A percentile compares a stretch with the other conserved stretches of the same genome.
Conservation (phyloP, 495 filamentous ascomycete species). For the Penicillium tannophilum region DNA sequence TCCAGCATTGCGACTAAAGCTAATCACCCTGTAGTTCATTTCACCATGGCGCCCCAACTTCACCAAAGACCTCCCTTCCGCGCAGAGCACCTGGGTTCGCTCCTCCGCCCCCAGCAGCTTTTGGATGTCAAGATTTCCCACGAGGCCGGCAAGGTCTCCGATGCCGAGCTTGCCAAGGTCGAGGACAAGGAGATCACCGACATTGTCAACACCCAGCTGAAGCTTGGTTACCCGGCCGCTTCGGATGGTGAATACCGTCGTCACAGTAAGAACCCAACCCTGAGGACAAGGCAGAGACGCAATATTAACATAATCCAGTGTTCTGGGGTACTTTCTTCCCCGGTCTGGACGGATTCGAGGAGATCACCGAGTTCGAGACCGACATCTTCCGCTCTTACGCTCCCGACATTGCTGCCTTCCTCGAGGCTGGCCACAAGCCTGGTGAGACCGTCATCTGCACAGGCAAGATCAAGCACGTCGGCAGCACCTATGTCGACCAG, state of each 20-base stretch:
- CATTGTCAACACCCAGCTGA: constrained; percentile 64
- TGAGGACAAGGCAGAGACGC: neutral
- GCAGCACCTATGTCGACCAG: constrained; percentile 63
- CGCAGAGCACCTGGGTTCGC: constrained; percentile 82
- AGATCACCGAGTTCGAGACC: constrained; percentile 57
- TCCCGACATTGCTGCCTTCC: constrained; percentile 77
- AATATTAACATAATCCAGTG: constrained; percentile 35
- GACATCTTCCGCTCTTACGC: constrained; percentile 74
- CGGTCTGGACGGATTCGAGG: constrained; percentile 69
- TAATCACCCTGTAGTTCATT: neutral
- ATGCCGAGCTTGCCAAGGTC: constrained; percentile 44
- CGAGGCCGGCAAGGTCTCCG: constrained; percentile 49
- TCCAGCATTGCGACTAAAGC: neutral
- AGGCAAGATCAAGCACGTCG: constrained; percentile 69
- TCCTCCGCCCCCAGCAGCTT: constrained; percentile 71
- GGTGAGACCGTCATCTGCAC: constrained; percentile 74
- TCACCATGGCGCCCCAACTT: constrained; percentile 42
- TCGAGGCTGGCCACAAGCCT: constrained; percentile 70
- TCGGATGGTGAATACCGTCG: constrained; percentile 78
- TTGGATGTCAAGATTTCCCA: constrained; percentile 62
- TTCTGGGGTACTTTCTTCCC: constrained; percentile 79
- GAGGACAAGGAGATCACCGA: constrained; percentile 70
- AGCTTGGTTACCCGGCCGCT: constrained; percentile 67
- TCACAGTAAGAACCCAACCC: constrained; percentile 49
- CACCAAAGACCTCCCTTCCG: constrained; percentile 73